Percentiles rank a stretch among this genome's conserved stretches.
Conservation (phyloP, 2,329 filamentous ascomycete species). For the Curvularia verruculosa region DNA sequence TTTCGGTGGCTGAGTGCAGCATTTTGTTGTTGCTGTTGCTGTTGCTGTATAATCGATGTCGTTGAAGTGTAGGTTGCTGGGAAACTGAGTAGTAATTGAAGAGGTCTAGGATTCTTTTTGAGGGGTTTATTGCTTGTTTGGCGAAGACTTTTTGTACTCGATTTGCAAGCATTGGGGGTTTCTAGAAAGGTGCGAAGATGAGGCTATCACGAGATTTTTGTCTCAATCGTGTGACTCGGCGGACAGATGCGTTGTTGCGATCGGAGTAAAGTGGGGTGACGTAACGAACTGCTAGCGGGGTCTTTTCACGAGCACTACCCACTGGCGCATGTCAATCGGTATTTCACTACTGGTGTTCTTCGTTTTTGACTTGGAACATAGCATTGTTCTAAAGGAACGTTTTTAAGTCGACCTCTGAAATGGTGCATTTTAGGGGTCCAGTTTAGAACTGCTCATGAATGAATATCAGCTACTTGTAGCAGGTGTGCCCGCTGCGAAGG, state of each 20-base stretch:
- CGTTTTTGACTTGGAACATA: neutral
- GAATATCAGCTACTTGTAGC: neutral
- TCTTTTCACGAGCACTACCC: neutral
- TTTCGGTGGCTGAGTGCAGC: slow-evolving; percentile 31
- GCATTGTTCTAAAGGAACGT: neutral
- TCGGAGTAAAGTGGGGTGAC: slow-evolving; percentile 36
- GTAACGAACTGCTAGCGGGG: slow-evolving; percentile 21
- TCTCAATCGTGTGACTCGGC: slow-evolving; percentile 21
- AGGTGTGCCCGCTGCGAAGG: neutral
- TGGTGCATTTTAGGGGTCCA: too few relatives aligned
- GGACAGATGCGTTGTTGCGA: slow-evolving; percentile 20
- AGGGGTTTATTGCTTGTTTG: neutral
- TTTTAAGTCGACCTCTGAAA: neutral
- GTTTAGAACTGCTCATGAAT: neutral
- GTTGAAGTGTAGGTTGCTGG: too few relatives aligned
- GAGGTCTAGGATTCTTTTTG: neutral
- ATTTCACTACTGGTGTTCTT: neutral
- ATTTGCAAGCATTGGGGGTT: neutral
- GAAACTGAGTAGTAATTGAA: neutral
- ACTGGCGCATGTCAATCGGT: too few relatives aligned
- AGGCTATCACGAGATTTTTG: slow-evolving; percentile 5
- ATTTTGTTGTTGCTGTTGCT: slow-evolving; percentile 13
- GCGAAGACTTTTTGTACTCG: slow-evolving; percentile 7
- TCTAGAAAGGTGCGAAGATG: neutral
- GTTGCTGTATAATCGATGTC: neutral